Percentiles rank a stretch among this genome's conserved stretches.
phyloP scores from a whole-genome alignment of 208 protist species.

The Entamoeba invadens region DNA sequence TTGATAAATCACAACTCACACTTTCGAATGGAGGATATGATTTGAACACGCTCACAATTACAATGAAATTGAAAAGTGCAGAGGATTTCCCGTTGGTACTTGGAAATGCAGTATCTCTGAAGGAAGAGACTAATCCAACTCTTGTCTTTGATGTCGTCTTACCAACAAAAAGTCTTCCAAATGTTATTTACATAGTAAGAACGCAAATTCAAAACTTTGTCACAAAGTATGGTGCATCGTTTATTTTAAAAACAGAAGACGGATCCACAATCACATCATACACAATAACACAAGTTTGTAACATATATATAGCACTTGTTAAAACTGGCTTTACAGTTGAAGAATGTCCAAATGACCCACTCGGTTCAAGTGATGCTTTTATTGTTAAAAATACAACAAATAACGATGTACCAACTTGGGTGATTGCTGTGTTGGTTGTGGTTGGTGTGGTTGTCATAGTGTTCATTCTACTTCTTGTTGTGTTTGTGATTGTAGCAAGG shows the following conservation, averaged over 20 bases:
- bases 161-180: too few species aligned
- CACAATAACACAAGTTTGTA: neutral
- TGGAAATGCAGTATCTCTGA: too few species aligned
- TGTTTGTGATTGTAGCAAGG: neutral
- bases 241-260: neutral
- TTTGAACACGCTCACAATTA: too few species aligned
- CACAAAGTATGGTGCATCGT: neutral
- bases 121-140: too few species aligned
- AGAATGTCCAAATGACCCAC: neutral
- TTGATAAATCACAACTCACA: too few species aligned
- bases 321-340: neutral
- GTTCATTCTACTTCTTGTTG: neutral
- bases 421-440: neutral
- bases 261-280: neutral
- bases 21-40: too few species aligned
- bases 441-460: neutral
- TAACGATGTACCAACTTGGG: neutral
- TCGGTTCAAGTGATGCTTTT: neutral
- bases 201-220: neutral
- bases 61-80: too few species aligned
- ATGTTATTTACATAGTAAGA: neutral
- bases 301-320: neutral
- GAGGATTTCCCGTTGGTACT: too few species aligned
- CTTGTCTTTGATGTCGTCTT: too few species aligned
- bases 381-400: neutral